Conservation (phyloP, 306 rosid species). For the Cucurbita ficifolia region DNA sequence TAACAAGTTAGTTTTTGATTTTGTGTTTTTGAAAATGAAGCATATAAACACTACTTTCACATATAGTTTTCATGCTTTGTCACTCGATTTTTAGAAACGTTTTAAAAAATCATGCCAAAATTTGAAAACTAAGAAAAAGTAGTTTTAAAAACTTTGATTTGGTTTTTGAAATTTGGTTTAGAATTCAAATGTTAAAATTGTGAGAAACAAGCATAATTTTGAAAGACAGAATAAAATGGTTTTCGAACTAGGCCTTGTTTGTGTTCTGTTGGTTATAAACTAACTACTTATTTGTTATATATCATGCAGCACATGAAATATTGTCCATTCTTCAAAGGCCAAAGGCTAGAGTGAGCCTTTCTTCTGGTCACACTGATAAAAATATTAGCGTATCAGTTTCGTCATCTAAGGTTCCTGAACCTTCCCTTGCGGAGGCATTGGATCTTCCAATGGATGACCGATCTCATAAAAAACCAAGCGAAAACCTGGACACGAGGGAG, state of each 20-base stretch:
- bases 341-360: slow-evolving; percentile 13
- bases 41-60: too few species aligned
- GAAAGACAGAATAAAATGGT: too few species aligned
- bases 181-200: too few species aligned
- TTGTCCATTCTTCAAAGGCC: slow-evolving; percentile 57
- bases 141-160: too few species aligned
- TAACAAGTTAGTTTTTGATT: too few species aligned
- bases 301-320: slow-evolving; percentile 56
- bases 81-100: too few species aligned
- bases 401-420: slow-evolving; percentile 10
- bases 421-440: slow-evolving; percentile 12
- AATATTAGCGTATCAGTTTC: slow-evolving; percentile 9
- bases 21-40: too few species aligned
- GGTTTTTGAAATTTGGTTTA: too few species aligned
- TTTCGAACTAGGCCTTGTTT: background rate
- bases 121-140: too few species aligned
- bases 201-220: too few species aligned
- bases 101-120: too few species aligned
- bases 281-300: background rate
- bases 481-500: slow-evolving; percentile 9
- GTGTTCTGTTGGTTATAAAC: background rate
- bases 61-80: too few species aligned
- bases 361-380: slow-evolving; percentile 16
- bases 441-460: slow-evolving; percentile 18
- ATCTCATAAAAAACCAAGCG: slow-evolving; percentile 7